These are phyloP conservation scores for Candida tropicalis DNA, from an alignment of 1,139 yeast species.

Conservation along the genomic window DNA sequence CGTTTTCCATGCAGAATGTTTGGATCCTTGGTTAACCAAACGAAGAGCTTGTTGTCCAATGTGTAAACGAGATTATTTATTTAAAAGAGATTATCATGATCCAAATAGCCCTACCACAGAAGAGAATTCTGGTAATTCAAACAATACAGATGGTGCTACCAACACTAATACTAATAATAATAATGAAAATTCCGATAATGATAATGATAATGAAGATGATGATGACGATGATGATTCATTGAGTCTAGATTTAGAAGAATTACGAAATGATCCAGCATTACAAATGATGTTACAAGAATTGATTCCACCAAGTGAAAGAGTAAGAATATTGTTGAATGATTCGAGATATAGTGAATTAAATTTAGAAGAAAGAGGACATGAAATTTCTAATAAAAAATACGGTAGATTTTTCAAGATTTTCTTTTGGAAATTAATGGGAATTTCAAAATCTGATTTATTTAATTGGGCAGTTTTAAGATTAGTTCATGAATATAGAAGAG, in stretches of 20 bases:
- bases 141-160: slow-evolving; percentile 8
- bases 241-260: slow-evolving; percentile 41
- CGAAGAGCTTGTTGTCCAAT: slow-evolving; percentile 84
- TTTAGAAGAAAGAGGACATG: slow-evolving; percentile 48
- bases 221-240: slow-evolving; percentile 25
- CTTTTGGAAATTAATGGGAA: slow-evolving; percentile 61
- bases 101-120: slow-evolving; percentile 5
- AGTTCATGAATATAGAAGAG: slow-evolving; percentile 27
- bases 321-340: slow-evolving; percentile 35
- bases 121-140: slow-evolving; percentile 12
- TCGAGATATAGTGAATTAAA: slow-evolving; percentile 28
- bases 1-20: slow-evolving; percentile 77
- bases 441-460: slow-evolving; percentile 46
- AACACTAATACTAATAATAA: slow-evolving; percentile 5
- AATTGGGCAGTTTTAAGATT: slow-evolving; percentile 53
- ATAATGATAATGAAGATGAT: slow-evolving; percentile 23
- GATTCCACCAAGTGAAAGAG: slow-evolving; percentile 44
- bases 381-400: slow-evolving; percentile 37
- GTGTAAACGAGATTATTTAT: slow-evolving; percentile 73
- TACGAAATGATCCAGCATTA: slow-evolving; percentile 43
- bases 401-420: slow-evolving; percentile 36
- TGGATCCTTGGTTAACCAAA: slow-evolving; percentile 80
- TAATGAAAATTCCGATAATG: slow-evolving; percentile 15
- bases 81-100: slow-evolving; percentile 27
- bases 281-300: slow-evolving; percentile 44